Base-by-base conservation (phyloP, 73 alveolate species). In the Blepharisma stoltei region DNA sequence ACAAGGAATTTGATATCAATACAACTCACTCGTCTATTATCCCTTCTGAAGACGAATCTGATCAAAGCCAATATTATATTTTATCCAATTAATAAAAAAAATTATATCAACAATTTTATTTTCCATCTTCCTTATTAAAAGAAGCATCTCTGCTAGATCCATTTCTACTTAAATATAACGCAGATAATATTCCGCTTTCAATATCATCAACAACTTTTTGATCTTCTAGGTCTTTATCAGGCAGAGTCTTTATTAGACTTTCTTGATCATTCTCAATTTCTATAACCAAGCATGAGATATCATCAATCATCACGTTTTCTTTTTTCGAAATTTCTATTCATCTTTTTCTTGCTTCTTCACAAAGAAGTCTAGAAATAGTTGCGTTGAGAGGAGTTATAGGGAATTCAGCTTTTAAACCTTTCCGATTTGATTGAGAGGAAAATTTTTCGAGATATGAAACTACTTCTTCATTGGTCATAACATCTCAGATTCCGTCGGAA, bases 401-500 rank as follows among this genome's bases (percentile, higher is more conserved):
- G 25, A 14, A 44, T 37, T n/a, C 11, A 23, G 14, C 60, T 7
- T 11, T 7, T 43, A 14, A 11, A n/a, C 60, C 32, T 43, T 69
- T 18, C 11, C 75, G 9, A 5, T 44, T 69, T n/a, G n/a, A 14
- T 44, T 1, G 23, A 18, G 32, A n/a, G 18, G 32, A n/a, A 52
- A 44, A 69, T 5, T 38, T 69, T 44, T 69, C 79, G 14, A 69
- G 14, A 69, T 14, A 69, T 7, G 11, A 9, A 44, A 69, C 60
- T 14, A 69, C 79, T 69, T 69, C 79, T 9, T 9, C n/a, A 69
- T 69, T 69, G 5, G 23, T 43, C 79, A 69, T 69, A 69, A 69
- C 79, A 69, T 69, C 79, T 93, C 88, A 81, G 21, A 81, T 71
- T 25, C 88, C 88, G 76, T 81, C 88, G 14, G 86, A 60, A n/a